Evolutionary conservation across 192 early-diverging fungal species (phyloP), one percentile per base, ranked within the genome.

Genomic region (Coemansia sp.): DNA sequence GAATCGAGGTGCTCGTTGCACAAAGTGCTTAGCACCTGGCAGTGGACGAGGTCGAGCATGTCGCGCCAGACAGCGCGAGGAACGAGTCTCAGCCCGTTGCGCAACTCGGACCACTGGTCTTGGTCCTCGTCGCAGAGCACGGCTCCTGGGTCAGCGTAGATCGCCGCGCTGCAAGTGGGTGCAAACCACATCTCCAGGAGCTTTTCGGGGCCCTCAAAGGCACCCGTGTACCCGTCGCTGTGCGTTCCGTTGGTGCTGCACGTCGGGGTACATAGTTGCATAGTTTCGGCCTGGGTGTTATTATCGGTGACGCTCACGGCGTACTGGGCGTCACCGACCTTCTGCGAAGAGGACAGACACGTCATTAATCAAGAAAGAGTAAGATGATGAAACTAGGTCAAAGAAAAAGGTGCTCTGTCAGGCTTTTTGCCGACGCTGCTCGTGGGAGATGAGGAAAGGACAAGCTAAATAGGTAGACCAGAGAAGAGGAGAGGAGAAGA

Each of bases 141-240:
- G 26, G 46, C 48, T 5, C 57, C 70, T 53, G 24, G 33, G 56
- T 41, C 12, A 27, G 52, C 46, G 46, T 42, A 53, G 4, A 36
- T 42, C 11, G 75, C 74, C 7, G 61, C 62, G 18, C 62, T 41
- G 22, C 67, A 36, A 3, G 43, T 41, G 10, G 80, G 43, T 17
- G 79, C 69, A 77, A 98, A 98, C 97, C 95, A 98, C 64, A 98
- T 87, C 71, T 98, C 97, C 63, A 98, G 77, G 32, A 98, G 86
- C 80, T 98, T 98, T 76, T 98, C 97, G 65, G 97, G 94, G 34
- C 97, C 97, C 76, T 98, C 97, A 75, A 98, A 98, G 64, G 78
- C 75, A 19, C 83, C 83, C 48, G 80, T 72, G 74, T 82, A 82
- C 40, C 70, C 76, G 26, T 80, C 76, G 59, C 75, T 78, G 54